These are phyloP conservation scores for Ricinus communis DNA, from an alignment of 345 rosid genomes.

Conservation along the genomic window DNA sequence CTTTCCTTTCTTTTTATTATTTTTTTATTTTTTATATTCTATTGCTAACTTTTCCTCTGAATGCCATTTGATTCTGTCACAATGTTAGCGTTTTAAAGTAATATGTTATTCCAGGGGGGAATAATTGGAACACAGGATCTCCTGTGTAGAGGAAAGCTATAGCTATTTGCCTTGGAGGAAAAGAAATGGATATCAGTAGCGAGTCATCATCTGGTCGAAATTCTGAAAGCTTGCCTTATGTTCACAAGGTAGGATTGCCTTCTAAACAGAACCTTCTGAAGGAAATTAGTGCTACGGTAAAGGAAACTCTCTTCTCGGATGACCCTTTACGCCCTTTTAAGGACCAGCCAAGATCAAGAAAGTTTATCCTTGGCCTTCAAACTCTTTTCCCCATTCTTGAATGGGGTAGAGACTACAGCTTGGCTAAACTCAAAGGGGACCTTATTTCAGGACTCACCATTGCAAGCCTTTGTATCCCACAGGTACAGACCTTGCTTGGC, in stretches of 20 bases:
- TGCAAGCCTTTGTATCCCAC: constrained; percentile 98
- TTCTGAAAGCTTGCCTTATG: constrained; percentile 21
- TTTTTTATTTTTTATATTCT: too few species aligned
- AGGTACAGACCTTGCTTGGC: constrained; percentile 41
- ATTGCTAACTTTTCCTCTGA: too few species aligned
- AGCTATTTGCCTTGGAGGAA: constrained; percentile 9
- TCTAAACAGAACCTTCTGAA: constrained; percentile 67
- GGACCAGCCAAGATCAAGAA: constrained; percentile 61
- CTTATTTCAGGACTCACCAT: constrained; percentile 88
- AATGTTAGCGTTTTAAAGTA: too few species aligned
- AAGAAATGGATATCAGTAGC: constrained; percentile 37
- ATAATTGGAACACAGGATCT: too few species aligned
- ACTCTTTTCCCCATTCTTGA: constrained; percentile 80
- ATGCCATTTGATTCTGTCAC: too few species aligned
- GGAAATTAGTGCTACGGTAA: constrained; percentile 54
- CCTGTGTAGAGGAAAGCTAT: too few species aligned
- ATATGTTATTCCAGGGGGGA: too few species aligned
- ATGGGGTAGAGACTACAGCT: constrained; percentile 67
- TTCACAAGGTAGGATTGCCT: constrained; percentile 80
- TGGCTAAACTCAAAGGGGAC: constrained; percentile 68
- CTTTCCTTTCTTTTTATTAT: too few species aligned
- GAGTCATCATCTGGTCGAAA: constrained; percentile 33
- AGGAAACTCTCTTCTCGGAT: constrained; percentile 82
- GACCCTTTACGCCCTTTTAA: constrained; percentile 82
- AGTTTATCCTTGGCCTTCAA: constrained; percentile 61